Base-by-base conservation (phyloP, 75 land plant genomes). In the Picea sitchensis region DNA sequence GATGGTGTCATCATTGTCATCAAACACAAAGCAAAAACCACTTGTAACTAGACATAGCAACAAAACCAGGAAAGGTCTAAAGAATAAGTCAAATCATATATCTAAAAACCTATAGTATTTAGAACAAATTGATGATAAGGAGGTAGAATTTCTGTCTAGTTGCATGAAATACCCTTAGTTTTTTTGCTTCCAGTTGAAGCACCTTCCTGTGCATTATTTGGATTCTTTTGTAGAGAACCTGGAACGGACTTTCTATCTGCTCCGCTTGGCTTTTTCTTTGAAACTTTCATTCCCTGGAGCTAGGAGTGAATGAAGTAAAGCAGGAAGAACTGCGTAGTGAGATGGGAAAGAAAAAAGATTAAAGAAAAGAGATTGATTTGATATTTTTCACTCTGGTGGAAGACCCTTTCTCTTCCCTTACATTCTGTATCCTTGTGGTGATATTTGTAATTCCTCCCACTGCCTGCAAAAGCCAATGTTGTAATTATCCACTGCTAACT, bases 241-340 rank as follows among this genome's bases (percentile, higher is more conserved):
- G 54, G 51, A 47, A 41, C 44, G 6, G 23, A 21, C 36, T 71
- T 71, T 47, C 38, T 44, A 71, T 71, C 71, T 67, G 20, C 17
- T 67, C 36, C 73, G 17, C 54, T 20, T 36, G 44, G 54, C 21
- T 71, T 71, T 71, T 71, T 41, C 73, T 71, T 71, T 71, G 73
- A 44, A 20, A 71, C 54, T 12, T 71, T 71, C 0, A 7, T 11
- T 6, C 73, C 73, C 51, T 71, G 54, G 20, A 38, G 5, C n/a
- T 8, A 71, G 17, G 17, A 7, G 20, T 69, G 34, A 69, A 69
- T 69, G 20, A 69, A 4, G 14, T 67, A 15, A 67, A 6, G 17
- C 20, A 38, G 20, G 11, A 44, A 44, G 47, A 5, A 67, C 1
- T 32, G 17, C 41, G 3, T 41, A 68, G 20, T 5, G 7, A 71